Evolutionary conservation across 345 rosid species (phyloP), one percentile per base, ranked within the genome.

Genomic region (Populus tremula): DNA sequence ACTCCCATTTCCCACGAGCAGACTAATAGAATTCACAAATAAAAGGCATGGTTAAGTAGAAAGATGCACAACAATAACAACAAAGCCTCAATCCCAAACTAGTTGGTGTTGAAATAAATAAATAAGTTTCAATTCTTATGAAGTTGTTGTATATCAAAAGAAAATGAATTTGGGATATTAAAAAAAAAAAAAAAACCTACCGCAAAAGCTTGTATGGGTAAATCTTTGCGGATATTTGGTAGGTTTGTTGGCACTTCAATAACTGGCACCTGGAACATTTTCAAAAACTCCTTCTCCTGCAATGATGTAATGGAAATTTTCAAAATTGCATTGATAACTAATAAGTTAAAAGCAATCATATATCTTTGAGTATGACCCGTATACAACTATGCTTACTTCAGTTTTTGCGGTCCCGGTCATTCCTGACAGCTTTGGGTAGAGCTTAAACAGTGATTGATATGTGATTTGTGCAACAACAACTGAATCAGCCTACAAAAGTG

Each of bases 351-450:
- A 8, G 31, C 29, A 36, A 45, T 3, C 74, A 78, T 69, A n/a
- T 21, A 39, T 35, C 68, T 72, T 35, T 23, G 6, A 72, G 65
- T 27, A 41, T 35, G 69, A 45, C 71, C 64, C 41, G 59, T 71
- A 54, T 21, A 54, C 43, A 41, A 63, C 53, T 50, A 64, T 47
- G 43, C 90, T 63, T 89, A 94, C 97, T 86, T 94, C 98, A 69
- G 98, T 94, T 89, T 94, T 94, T 83, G 98, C 98, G 39, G 98
- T 94, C 78, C 98, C 98, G 61, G 98, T 94, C 98, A 94, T 94
- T 80, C 98, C 98, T 8, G 97, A 91, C 69, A 94, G 88, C 91
- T 94, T 93, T 36, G 98, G 98, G 69, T 93, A 94, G 76, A 93
- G 97, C 88, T 94, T 94, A 83, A 94, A 94, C 83, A 94, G 88